A percentile compares a stretch with the other conserved stretches of the same genome.
Conservation (phyloP, 352 stramenopile species). For the Phytopythium cucurbitacearum region DNA sequence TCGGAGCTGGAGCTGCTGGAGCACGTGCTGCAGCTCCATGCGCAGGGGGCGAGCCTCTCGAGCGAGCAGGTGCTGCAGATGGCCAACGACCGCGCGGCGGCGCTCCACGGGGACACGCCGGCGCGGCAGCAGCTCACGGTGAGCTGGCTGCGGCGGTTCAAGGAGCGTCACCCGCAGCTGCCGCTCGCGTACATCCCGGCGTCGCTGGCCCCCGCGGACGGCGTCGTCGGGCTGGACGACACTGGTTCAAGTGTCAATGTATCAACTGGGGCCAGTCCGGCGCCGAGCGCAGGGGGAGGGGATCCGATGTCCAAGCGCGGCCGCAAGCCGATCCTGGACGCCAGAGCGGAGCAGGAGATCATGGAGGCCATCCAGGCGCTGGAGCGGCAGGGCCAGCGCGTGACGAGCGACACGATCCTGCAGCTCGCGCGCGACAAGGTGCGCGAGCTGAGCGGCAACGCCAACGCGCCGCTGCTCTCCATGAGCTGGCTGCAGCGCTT, state of each 20-base stretch:
- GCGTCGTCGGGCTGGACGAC: neutral
- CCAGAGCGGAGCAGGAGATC: constrained; percentile 5
- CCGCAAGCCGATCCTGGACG: constrained; percentile 6
- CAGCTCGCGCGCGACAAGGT: constrained; percentile 6
- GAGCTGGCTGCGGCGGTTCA: constrained; percentile 9
- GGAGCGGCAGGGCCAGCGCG: constrained; percentile 4
- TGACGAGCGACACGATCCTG: constrained; percentile 7
- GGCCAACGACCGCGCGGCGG: constrained; percentile 5
- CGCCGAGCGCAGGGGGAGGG: too few species aligned
- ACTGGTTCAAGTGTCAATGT: too few species aligned
- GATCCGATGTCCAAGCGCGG: constrained; percentile 6
- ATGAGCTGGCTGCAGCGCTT: constrained; percentile 10
- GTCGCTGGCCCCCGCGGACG: neutral
- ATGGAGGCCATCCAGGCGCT: constrained; percentile 2
- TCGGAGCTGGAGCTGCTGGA: constrained; percentile 6
- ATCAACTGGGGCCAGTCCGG: too few species aligned
- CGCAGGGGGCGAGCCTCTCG: neutral
- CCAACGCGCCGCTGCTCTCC: neutral
- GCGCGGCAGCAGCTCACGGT: constrained; percentile 1
- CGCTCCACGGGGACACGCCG: neutral
- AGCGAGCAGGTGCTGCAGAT: constrained; percentile 6
- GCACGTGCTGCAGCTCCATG: constrained; percentile 4
- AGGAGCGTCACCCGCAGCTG: constrained; percentile 6
- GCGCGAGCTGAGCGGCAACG: constrained; percentile 1
- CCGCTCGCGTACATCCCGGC: constrained; percentile 1